These are phyloP conservation scores for Tillandsia fasciculata DNA, from an alignment of 176 grass and related monocot genomes.

Conservation along the genomic window DNA sequence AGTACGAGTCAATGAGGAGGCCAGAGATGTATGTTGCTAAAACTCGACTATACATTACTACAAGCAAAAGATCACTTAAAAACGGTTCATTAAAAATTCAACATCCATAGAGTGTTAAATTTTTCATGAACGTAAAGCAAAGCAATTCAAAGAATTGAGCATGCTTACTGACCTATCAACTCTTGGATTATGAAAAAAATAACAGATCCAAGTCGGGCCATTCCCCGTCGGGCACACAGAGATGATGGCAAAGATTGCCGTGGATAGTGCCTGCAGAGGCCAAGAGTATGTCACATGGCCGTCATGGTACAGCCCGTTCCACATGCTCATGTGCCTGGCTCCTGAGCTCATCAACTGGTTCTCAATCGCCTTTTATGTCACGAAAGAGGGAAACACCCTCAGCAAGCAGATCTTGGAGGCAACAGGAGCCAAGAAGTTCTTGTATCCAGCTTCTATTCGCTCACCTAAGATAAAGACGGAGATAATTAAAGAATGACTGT, in stretches of 20 bases:
- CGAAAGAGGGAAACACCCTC: background rate
- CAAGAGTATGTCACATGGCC: slow-evolving; percentile 45
- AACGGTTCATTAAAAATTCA: too few species aligned
- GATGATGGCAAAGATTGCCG: slow-evolving; percentile 37
- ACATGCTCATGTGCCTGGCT: slow-evolving; percentile 43
- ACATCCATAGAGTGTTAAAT: too few species aligned
- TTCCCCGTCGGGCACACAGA: slow-evolving; percentile 41
- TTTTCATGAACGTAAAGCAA: too few species aligned
- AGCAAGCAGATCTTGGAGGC: slow-evolving; percentile 35
- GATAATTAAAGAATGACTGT: background rate
- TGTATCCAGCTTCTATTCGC: slow-evolving; percentile 40
- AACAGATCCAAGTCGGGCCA: slow-evolving; percentile 44
- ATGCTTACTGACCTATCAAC: background rate
- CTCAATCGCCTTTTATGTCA: slow-evolving; percentile 27
- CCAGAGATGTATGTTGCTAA: slow-evolving; percentile 35
- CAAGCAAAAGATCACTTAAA: too few species aligned
- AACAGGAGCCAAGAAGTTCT: slow-evolving; percentile 27
- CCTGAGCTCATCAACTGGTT: slow-evolving; percentile 50
- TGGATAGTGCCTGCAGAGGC: slow-evolving; percentile 25
- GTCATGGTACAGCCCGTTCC: slow-evolving; percentile 43
- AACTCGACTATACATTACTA: too few species aligned
- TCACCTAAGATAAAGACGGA: slow-evolving; percentile 30
- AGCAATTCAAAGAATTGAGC: background rate
- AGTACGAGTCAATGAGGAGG: slow-evolving; percentile 38
- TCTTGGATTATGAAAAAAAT: background rate